These are phyloP conservation scores for Auricularia sp. DNA, from an alignment of 768 basidiomycete genomes.

Conservation along the genomic window DNA sequence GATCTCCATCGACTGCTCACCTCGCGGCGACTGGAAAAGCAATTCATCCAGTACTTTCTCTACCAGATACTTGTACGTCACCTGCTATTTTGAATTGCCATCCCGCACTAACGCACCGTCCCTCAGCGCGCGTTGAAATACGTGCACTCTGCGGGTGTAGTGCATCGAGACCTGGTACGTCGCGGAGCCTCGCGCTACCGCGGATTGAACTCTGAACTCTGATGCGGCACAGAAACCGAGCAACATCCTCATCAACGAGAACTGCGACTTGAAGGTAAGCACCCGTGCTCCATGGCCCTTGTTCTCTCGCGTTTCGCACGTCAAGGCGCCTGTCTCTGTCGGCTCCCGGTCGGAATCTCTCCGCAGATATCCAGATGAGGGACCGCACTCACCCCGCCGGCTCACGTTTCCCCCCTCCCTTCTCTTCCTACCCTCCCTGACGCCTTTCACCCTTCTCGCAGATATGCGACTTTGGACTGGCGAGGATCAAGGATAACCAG, in stretches of 20 bases:
- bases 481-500: constrained; percentile 55
- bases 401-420: too few relatives aligned
- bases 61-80: constrained; percentile 74
- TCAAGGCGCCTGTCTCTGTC: too few relatives aligned
- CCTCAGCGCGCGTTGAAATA: constrained; percentile 77
- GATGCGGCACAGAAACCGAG: constrained; percentile 48
- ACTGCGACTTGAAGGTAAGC: constrained; percentile 73
- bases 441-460: constrained; percentile 17
- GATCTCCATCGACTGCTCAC: constrained; percentile 92
- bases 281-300: neutral
- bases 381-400: too few relatives aligned
- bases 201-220: too few relatives aligned
- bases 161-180: constrained; percentile 48
- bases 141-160: constrained; percentile 77
- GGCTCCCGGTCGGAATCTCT: too few relatives aligned
- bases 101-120: neutral
- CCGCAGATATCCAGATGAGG: too few relatives aligned
- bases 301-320: neutral
- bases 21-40: constrained; percentile 94
- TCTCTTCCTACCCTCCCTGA: neutral
- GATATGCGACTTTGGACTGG: constrained; percentile 90
- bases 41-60: constrained; percentile 99
- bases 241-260: constrained; percentile 79
- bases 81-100: neutral
- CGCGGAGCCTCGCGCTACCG: too few relatives aligned